These are phyloP conservation scores for Phycomyces nitens DNA, from an alignment of 192 early-diverging fungal species.

Conservation along the genomic window DNA sequence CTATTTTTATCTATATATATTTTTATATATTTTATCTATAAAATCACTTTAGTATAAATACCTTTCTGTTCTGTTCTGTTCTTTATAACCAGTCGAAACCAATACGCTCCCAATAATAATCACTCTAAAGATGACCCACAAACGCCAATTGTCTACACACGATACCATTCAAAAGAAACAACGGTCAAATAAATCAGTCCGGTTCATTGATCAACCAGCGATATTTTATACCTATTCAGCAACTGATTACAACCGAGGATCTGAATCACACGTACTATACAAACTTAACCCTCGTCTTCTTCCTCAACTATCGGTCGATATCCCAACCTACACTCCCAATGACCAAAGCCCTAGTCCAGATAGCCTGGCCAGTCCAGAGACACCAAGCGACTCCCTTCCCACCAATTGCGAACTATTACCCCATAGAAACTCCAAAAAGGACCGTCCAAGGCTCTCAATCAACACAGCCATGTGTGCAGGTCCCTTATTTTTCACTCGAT, in stretches of 20 bases:
- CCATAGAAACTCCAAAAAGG: constrained; percentile 5
- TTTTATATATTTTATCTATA: constrained; percentile 5
- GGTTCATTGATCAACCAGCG: constrained; percentile 3
- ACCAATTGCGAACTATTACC: no score
- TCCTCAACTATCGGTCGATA: not conserved
- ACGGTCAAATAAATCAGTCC: constrained; percentile 2
- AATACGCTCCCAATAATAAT: not conserved
- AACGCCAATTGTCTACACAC: no score
- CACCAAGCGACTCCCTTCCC: no score
- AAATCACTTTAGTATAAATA: constrained; percentile 1
- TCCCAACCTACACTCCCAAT: not conserved
- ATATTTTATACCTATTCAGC: constrained; percentile 10
- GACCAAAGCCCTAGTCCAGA: not conserved
- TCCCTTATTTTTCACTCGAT: constrained; percentile 14
- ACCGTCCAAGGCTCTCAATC: constrained; percentile 12
- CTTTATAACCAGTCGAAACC: not conserved
- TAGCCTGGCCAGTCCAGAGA: no score
- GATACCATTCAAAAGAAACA: no score
- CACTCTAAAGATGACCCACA: no score
- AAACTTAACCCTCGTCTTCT: constrained; percentile 14
- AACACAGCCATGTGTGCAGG: constrained; percentile 13
- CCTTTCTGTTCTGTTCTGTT: constrained; percentile 1
- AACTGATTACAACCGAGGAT: constrained; percentile 13
- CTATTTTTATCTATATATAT: not conserved
- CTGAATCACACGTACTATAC: constrained; percentile 9